These are phyloP conservation scores for Mycothermus thermophilus DNA, from an alignment of 495 filamentous ascomycete species.

Conservation along the genomic window DNA sequence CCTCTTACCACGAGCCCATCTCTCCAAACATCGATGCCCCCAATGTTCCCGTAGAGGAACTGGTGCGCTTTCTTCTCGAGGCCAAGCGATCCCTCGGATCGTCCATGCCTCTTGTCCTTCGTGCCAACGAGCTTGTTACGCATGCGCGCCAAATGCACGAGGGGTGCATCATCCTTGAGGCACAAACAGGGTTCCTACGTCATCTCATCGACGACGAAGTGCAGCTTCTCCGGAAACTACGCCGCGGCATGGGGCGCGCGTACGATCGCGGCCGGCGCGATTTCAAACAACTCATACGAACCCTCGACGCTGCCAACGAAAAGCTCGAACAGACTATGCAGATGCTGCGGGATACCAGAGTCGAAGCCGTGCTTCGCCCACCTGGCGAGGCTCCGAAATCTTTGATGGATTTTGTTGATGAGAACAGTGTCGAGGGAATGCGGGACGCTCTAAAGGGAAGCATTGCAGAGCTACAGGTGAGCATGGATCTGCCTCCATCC, in stretches of 20 bases:
- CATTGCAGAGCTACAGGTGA: slow-evolving; percentile 41
- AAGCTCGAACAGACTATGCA: slow-evolving; percentile 59
- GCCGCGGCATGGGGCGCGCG: slow-evolving; percentile 40
- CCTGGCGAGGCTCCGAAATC: slow-evolving; percentile 50
- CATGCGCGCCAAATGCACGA: slow-evolving; percentile 62
- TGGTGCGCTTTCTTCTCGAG: slow-evolving; percentile 69
- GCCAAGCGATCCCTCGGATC: slow-evolving; percentile 85
- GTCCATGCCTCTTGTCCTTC: slow-evolving; percentile 71
- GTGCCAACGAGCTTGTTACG: slow-evolving; percentile 77
- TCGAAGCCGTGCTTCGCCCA: slow-evolving; percentile 62
- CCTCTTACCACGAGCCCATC: slow-evolving; percentile 3
- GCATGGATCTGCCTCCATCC: no score
- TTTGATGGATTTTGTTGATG: slow-evolving; percentile 85
- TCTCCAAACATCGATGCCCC: slow-evolving; percentile 14
- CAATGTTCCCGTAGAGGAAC: slow-evolving; percentile 47
- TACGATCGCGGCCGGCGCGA: slow-evolving; percentile 35
- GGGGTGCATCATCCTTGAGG: slow-evolving; percentile 61
- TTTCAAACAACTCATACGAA: slow-evolving; percentile 46
- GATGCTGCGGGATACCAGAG: slow-evolving; percentile 52
- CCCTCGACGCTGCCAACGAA: slow-evolving; percentile 59
- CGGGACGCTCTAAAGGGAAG: slow-evolving; percentile 50
- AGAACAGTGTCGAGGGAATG: slow-evolving; percentile 56
- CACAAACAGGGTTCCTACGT: slow-evolving; percentile 64
- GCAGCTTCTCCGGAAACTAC: slow-evolving; percentile 51
- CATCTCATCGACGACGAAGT: slow-evolving; percentile 60